Base-by-base conservation (phyloP, 768 basidiomycete species). In the Gyrodon lividus region DNA sequence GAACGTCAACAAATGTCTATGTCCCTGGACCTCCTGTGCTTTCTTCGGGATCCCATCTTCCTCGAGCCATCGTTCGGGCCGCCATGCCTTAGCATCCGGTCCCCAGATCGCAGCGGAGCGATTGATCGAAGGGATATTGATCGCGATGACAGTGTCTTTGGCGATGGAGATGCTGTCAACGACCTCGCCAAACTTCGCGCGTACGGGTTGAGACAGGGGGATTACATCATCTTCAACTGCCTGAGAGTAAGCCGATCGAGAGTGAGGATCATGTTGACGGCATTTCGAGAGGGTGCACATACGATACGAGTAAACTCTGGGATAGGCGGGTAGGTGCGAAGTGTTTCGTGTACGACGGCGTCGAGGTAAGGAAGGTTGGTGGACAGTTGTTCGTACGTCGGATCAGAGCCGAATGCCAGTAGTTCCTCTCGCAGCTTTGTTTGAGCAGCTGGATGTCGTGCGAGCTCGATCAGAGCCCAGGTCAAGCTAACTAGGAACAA, bases 61-160 rank as follows among this genome's bases (percentile, higher is more conserved):
- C 5, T 57, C 57, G 8, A 87, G 67, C 87, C 87, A 89, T 5
- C 87, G 72, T 48, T 82, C 81, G 0, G 86, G 87, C 35, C 77
- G 71, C 63, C 83, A 89, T 42, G 75, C 74, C 20, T 75, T 73
- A 4, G 83, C 77, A 50, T 83, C 77, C 0, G 72, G 59, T 2
- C 87, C 87, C 87, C 87, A 89, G 28, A 85, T 62, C 1, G 63
- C 65, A 47, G 72, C 72, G n/a, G 79, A 77, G 6, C 70, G 63
- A 62, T 87, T 85, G 43, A 82, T 70, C 17, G 68, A 66, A 6
- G 62, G 46, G 24, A 83, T 72, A 2, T 79, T 75, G 3, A 77
- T 62, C 10, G 69, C 51, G 24, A 87, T 51, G 1, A 59, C 50
- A 1, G 76, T 77, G 3, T 78, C 83, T 52, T 78, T 79, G 17